Evolutionary conservation across 2,329 filamentous ascomycete species (phyloP).

Genomic region (Ophiocordyceps camponoti-leonardi): DNA sequence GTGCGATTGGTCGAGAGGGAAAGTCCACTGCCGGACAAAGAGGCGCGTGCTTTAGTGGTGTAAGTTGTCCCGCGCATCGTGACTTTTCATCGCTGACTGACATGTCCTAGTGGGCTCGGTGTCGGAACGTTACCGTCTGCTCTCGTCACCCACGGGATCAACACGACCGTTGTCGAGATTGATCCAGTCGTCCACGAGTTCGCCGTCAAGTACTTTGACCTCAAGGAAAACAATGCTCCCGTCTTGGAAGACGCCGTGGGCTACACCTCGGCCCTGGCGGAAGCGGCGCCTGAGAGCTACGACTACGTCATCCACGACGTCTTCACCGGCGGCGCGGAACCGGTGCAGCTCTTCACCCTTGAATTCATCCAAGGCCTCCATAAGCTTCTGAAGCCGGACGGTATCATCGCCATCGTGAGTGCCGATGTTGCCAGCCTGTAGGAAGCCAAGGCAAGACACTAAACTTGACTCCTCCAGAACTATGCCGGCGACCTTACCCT

Average conservation of each 20-base stretch:
- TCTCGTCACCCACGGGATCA: constrained; percentile 70
- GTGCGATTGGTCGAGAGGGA: constrained; percentile 58
- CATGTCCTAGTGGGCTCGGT: constrained; percentile 54
- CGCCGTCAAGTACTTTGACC: constrained; percentile 65
- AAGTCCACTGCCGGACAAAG: constrained; percentile 35
- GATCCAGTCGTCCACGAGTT: constrained; percentile 79
- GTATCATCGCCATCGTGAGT: constrained; percentile 72
- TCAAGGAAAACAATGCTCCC: constrained; percentile 62
- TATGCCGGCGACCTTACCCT: constrained; percentile 80
- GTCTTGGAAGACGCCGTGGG: constrained; percentile 66
- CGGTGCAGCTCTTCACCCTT: constrained; percentile 69
- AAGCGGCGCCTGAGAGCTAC: constrained; percentile 34
- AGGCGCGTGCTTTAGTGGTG: constrained; percentile 74
- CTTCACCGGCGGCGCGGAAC: constrained; percentile 91
- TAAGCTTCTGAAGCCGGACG: constrained; percentile 55
- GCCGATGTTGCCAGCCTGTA: background rate
- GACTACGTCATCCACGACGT: constrained; percentile 97
- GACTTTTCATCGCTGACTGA: background rate
- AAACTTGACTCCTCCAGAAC: constrained; percentile 38
- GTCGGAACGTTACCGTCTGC: constrained; percentile 84
- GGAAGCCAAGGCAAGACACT: background rate
- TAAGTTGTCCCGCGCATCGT: constrained; percentile 23
- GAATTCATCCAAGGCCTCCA: constrained; percentile 64
- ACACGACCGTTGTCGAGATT: constrained; percentile 89
- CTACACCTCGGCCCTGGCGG: constrained; percentile 37